Percentiles rank a stretch among this genome's conserved stretches.
These are phyloP conservation scores for Peribolospora kevripleyi DNA, from an alignment of 768 basidiomycete species.

Conservation along the genomic window DNA sequence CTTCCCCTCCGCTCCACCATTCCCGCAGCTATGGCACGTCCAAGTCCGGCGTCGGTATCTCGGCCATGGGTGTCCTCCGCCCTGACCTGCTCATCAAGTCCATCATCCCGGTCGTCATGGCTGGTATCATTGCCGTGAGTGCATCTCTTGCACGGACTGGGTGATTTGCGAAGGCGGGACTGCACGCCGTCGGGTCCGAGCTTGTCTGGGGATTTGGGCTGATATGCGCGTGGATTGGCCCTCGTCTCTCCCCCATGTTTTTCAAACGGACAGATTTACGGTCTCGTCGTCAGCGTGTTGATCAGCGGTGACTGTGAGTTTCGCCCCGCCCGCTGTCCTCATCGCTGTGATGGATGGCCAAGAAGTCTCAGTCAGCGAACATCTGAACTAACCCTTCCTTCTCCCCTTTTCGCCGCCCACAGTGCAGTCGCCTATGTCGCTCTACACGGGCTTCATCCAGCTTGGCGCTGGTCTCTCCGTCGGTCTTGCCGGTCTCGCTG, in stretches of 20 bases:
- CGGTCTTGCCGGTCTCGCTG: constrained; percentile 81
- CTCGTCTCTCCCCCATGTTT: background rate
- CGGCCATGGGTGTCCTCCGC: constrained; percentile 90
- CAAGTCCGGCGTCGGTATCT: constrained; percentile 88
- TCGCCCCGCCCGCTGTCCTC: background rate
- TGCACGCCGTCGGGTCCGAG: background rate
- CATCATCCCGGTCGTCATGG: constrained; percentile 95
- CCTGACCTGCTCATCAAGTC: constrained; percentile 84
- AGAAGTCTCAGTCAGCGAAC: no score
- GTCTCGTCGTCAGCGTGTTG: constrained; percentile 94
- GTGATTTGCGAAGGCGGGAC: background rate
- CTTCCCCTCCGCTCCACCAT: background rate
- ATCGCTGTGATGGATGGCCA: background rate
- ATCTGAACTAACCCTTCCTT: background rate
- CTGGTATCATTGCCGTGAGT: constrained; percentile 98
- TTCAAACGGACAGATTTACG: constrained; percentile 41
- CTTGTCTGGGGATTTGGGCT: background rate
- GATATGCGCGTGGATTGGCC: no score
- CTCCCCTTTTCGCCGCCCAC: background rate
- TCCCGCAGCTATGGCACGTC: constrained; percentile 79
- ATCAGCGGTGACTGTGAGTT: constrained; percentile 59
- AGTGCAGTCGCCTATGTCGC: constrained; percentile 59
- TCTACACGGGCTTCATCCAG: constrained; percentile 80
- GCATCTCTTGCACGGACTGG: no score
- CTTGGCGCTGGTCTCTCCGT: constrained; percentile 82